A percentile compares a stretch with the other conserved stretches of the same genome.
phyloP scores from a whole-genome alignment of 305 asterid genomes.

The Rubia balearica region DNA sequence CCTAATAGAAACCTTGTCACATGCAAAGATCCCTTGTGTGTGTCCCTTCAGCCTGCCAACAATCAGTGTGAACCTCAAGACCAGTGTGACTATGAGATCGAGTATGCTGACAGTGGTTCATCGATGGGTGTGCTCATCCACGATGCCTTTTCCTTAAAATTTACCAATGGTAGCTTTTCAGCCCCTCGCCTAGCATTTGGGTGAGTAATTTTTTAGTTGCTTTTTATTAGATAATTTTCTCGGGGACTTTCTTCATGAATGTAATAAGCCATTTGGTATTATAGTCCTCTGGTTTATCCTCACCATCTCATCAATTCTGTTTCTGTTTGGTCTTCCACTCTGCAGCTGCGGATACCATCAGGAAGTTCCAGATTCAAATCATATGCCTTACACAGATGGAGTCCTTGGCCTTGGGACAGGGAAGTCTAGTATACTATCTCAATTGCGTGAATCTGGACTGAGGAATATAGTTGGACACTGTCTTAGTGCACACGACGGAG shows the following conservation, averaged over 20 bases:
- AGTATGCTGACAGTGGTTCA: conserved; percentile 76
- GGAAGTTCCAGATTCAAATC: conserved; percentile 46
- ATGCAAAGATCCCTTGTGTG: conserved; percentile 63
- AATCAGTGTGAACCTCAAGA: conserved; percentile 36
- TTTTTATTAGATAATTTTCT: not conserved
- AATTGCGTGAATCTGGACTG: conserved; percentile 47
- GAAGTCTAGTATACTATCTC: conserved; percentile 66
- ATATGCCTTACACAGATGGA: conserved; percentile 68
- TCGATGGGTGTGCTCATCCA: conserved; percentile 72
- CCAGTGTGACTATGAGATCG: conserved; percentile 86
- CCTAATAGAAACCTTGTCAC: conserved; percentile 48
- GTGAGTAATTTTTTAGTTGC: conserved; percentile 29
- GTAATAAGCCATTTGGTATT: not conserved
- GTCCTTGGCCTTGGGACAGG: conserved; percentile 89
- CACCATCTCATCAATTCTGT: not conserved
- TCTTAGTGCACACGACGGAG: conserved; percentile 73
- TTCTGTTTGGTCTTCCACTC: conserved; percentile 8
- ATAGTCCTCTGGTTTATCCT: not conserved
- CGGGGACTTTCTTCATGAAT: not conserved
- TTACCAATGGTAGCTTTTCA: conserved; percentile 53
- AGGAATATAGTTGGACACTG: conserved; percentile 81
- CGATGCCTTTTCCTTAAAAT: conserved; percentile 52
- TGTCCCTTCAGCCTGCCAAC: conserved; percentile 37
- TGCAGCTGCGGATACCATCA: conserved; percentile 90
- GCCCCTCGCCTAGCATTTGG: conserved; percentile 70